Base-by-base conservation (phyloP, 495 filamentous ascomycete species). In the Hypoxylon subgilvum region DNA sequence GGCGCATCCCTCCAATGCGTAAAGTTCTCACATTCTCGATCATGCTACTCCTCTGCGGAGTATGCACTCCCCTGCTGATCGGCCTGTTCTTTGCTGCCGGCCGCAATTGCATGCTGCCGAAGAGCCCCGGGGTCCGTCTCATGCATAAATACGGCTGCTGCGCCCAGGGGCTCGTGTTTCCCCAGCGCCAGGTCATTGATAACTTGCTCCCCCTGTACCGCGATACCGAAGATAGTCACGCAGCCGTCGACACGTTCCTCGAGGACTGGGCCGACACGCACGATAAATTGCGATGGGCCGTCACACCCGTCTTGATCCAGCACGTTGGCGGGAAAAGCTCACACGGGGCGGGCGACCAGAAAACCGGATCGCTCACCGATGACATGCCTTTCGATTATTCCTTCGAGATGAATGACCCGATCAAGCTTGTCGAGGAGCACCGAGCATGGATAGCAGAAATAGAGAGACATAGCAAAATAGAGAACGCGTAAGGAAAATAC, bases 141-240 rank as follows among this genome's bases (percentile, higher is more conserved):
- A 84, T 84, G 81, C 65, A 71, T 7, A 66, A 69, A 17, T 83
- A 75, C 48, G 81, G 80, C 12, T 86, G 83, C 51, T 75, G 73
- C 53, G 70, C 63, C 12, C 70, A 74, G 34, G 70, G 71, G 6
- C 57, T 74, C 14, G 66, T 73, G 12, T 73, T 66, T 41, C 70
- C 68, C 8, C 56, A 63, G 14, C 36, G 43, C 2, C 81, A 78
- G 32, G 57, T 68, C 43, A 63, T 73, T 4, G 74, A 82, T 35
- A 75, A 61, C 48, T 13, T 75, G 76, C 41, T 74, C 70, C 65
- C 79, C 67, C 47, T 78, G 71, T 32, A 74, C 65, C 22, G 57
- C 45, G 9, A 69, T 61, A 46, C 69, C 68, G 48, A 68, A 46
- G 51, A 67, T 46, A 63, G 9, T 9, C 47, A 76, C 55, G 56